Percentiles rank a stretch among this genome's conserved stretches.
These are phyloP conservation scores for Hemisphaericaspora xylanilytica DNA, from an alignment of 1,139 yeast genomes.

Conservation along the genomic window DNA sequence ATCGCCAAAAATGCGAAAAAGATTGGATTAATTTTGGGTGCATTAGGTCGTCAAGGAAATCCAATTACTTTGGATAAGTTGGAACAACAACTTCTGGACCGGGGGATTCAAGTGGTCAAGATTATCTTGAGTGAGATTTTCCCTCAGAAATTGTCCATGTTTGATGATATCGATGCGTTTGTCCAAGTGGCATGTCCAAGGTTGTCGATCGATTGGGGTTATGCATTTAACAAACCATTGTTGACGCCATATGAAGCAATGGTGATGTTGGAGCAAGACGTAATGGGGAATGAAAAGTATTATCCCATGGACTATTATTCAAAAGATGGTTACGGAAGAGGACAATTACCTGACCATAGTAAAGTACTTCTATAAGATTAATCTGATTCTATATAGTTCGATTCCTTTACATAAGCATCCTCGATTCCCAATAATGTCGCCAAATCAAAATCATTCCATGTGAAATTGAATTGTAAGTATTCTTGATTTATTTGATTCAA, in stretches of 20 bases:
- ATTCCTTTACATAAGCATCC: conserved; percentile 18
- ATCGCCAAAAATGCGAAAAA: conserved; percentile 60
- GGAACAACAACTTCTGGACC: conserved; percentile 48
- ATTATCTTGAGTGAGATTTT: conserved; percentile 89
- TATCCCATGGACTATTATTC: conserved; percentile 98
- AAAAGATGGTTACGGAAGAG: conserved; percentile 91
- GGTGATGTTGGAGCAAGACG: conserved; percentile 78
- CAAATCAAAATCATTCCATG: conserved; percentile 58
- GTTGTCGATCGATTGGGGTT: conserved; percentile 97
- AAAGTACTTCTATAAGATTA: conserved; percentile 3
- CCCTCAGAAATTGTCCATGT: conserved; percentile 91
- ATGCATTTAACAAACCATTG: conserved; percentile 89
- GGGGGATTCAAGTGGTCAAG: conserved; percentile 71
- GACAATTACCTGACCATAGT: conserved; percentile 53
- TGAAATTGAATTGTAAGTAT: conserved; percentile 41
- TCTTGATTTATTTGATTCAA: conserved; percentile 39
- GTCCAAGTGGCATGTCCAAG: conserved; percentile 98
- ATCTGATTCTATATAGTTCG: conserved; percentile 2
- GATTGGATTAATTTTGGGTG: conserved; percentile 89
- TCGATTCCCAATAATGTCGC: conserved; percentile 67
- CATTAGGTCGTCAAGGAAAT: conserved; percentile 94
- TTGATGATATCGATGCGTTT: conserved; percentile 91
- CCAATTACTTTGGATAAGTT: conserved; percentile 68
- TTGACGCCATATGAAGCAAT: conserved; percentile 95
- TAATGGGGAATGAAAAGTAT: conserved; percentile 59